A percentile compares a stretch with the other conserved stretches of the same genome.
These are phyloP conservation scores for Rhodotorula mucilaginosa DNA, from an alignment of 1,284 basidiomycete species.

Conservation along the genomic window DNA sequence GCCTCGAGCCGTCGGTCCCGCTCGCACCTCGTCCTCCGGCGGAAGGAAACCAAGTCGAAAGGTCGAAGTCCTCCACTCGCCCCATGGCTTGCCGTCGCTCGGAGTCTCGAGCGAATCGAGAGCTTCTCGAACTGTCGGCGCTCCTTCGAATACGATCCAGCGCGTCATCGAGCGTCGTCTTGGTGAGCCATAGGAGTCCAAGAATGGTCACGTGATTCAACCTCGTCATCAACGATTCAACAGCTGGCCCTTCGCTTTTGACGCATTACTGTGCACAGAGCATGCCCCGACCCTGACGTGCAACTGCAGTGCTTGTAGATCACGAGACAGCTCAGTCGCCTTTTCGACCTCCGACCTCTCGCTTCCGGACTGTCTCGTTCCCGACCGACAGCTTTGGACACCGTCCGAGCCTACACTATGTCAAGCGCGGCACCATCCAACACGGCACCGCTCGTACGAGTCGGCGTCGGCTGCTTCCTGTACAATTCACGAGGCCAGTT, in stretches of 20 bases:
- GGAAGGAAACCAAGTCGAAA: background rate
- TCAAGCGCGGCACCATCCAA: background rate
- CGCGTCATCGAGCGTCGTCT: slow-evolving; percentile 5
- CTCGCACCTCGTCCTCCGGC: too few species aligned
- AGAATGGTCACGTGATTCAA: background rate
- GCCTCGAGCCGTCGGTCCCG: too few species aligned
- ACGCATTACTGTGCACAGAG: too few species aligned
- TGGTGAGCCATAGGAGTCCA: background rate
- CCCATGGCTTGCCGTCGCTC: accelerated
- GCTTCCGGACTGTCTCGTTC: too few species aligned
- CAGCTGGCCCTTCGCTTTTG: too few species aligned
- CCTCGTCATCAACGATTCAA: too few species aligned
- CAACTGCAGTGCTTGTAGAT: too few species aligned
- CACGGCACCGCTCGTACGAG: slow-evolving; percentile 12
- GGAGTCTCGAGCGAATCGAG: background rate
- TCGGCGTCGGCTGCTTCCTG: slow-evolving; percentile 47
- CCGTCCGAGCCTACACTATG: background rate
- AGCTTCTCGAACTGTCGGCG: background rate
- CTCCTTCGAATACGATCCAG: slow-evolving; percentile 11
- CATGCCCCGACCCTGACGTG: too few species aligned
- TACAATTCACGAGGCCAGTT: slow-evolving; percentile 40
- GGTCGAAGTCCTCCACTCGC: background rate
- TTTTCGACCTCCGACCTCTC: too few species aligned
- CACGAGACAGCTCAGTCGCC: too few species aligned
- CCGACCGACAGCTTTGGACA: too few species aligned